Base-by-base conservation (phyloP, 2,329 filamentous ascomycete species). In the Fusarium kyushuense region DNA sequence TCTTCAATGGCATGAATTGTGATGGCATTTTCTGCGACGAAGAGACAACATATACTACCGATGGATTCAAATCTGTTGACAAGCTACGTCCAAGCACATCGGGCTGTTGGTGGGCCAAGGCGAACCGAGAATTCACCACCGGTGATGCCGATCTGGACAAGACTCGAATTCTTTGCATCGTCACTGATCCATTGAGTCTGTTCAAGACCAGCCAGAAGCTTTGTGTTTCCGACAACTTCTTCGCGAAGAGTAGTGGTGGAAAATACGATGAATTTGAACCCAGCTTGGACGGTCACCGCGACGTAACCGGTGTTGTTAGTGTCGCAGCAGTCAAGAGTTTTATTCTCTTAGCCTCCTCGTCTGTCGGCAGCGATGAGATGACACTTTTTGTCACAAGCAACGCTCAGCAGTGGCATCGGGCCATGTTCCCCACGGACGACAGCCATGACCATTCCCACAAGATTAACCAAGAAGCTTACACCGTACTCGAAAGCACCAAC, bases 401-500 rank as follows among this genome's bases (percentile, higher is more conserved):
- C 77, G 90, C 92, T 14, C 83, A 89, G 52, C 89, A 86, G 56
- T 99, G 96, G 96, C 94, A 98, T 77, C 90, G 94, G 54, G 95
- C 95, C 61, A 88, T 97, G 75, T 98, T 99, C 78, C 91, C 90
- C 10, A 88, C 89, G 43, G 90, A 92, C 65, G 93, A 97, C 77
- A 91, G 82, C 43, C 81, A 83, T 65, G 90, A 93, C 63, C 94
- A 97, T 78, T 92, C 85, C 41, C 81, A 83, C 61, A 78, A 75
- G 48, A 80, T 94, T 73, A 86, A 93, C 65, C 91, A 97, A 76
- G 88, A 95, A 76, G 93, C 92, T 4, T 99, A 97, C 79, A 99
- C 96, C 0, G 87, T 99, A 47, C 85, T 99, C 40, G 95, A 98
- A 80, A 96, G 94, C 74, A 98, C 96, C 41, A 95, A 97, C 76